A percentile compares a stretch with the other conserved stretches of the same genome.
Evolutionary conservation across 805 yeast genomes (phyloP).

Genomic region (Zygoascus bituminiphila): DNA sequence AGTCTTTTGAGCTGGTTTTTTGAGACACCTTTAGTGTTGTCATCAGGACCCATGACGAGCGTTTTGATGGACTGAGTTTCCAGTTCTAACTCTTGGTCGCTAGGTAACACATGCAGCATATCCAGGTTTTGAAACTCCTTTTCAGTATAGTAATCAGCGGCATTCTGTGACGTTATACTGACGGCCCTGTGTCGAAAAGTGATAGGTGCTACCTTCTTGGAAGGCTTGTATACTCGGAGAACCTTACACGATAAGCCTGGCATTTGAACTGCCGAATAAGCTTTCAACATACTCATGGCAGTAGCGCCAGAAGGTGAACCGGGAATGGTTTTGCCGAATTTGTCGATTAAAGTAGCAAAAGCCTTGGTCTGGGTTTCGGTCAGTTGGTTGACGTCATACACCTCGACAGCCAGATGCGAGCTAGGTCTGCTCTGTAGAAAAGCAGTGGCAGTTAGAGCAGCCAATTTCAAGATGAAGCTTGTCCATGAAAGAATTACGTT

Average conservation of each 20-base stretch:
- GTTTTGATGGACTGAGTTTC: constrained; percentile 2
- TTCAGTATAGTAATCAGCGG: constrained; percentile 6
- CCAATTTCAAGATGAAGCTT: constrained; percentile 16
- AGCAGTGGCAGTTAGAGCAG: constrained; percentile 19
- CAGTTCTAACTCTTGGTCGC: constrained; percentile 8
- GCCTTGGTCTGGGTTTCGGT: constrained; percentile 23
- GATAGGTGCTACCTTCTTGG: background rate
- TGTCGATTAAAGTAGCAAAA: constrained; percentile 27
- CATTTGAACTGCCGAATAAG: constrained; percentile 24
- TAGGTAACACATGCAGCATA: constrained; percentile 17
- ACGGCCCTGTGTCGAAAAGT: background rate
- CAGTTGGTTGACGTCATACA: constrained; percentile 22
- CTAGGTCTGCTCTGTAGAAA: constrained; percentile 22
- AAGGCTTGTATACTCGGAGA: constrained; percentile 26
- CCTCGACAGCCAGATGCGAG: constrained; percentile 25
- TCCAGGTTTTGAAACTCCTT: constrained; percentile 19
- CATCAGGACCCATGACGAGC: background rate
- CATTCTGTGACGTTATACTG: background rate
- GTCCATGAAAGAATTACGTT: constrained; percentile 7
- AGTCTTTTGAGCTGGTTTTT: constrained; percentile 27
- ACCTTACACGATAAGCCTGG: constrained; percentile 25
- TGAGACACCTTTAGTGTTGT: constrained; percentile 15
- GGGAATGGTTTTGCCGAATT: constrained; percentile 23
- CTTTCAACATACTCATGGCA: constrained; percentile 28
- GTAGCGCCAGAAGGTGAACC: constrained; percentile 28